Evolutionary conservation across 129 eudicot species (phyloP), one percentile per base, ranked within the genome.

Genomic region (Pittosporum tobira): DNA sequence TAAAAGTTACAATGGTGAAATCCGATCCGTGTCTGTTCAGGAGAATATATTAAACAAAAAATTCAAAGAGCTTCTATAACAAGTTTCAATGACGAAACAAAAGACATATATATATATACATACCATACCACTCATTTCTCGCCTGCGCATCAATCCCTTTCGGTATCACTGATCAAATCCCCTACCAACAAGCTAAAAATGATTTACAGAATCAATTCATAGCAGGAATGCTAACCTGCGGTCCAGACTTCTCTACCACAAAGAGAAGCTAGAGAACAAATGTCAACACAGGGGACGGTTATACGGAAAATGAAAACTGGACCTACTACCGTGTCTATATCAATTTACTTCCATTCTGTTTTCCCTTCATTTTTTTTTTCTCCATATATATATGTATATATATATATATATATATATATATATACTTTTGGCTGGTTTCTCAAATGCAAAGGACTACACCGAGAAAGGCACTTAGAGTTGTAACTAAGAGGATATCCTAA

Each of bases 401-500:
- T n/a, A n/a, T n/a, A n/a, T n/a, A n/a, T n/a, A n/a, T n/a, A n/a
- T n/a, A n/a, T n/a, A n/a, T n/a, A n/a, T n/a, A n/a, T n/a, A n/a
- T n/a, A n/a, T n/a, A n/a, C n/a, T n/a, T n/a, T n/a, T n/a, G n/a
- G n/a, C 29, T 29, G 20, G 20, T 46, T 77, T 68, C 42, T 42
- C 54, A 10, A 22, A 49, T 22, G 21, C 63, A 58, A 57, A 57
- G 37, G 15, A 49, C 67, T 45, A 36, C 46, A 51, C 60, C 59
- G 13, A 46, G 43, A 58, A 65, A 23, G 52, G 59, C 48, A 58
- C 68, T 51, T 44, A 64, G 61, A 68, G 15, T 58, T 25, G 28
- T 20, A 40, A 25, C 44, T 6, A 0, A 54, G 40, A n/a, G n/a
- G n/a, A n/a, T 15, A n/a, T 28, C 28, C 2, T 23, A 45, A 48